A percentile compares a stretch with the other conserved stretches of the same genome.
phyloP scores from a whole-genome alignment of 148 eudicot genomes.

The Drosera capensis region DNA sequence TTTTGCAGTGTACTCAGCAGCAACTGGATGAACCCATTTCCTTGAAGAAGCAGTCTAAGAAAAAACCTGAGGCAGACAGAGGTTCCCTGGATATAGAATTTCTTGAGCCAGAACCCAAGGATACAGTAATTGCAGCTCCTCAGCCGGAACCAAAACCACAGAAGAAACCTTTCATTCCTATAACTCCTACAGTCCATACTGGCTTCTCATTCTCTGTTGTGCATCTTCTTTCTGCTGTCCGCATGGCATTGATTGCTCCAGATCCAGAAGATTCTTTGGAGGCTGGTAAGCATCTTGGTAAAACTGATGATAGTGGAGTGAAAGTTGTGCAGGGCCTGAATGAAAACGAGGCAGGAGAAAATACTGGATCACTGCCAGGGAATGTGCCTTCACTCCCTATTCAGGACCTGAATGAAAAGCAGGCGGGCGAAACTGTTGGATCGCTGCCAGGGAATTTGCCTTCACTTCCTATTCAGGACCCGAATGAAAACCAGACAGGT shows the following conservation, averaged over 20 bases:
- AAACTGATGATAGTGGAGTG: slow-evolving; percentile 11
- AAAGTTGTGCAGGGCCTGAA: slow-evolving; percentile 14
- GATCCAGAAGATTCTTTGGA: slow-evolving; percentile 39
- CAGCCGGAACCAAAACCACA: slow-evolving; percentile 47
- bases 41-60: slow-evolving; percentile 38
- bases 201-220: slow-evolving; percentile 80
- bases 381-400: too few species aligned
- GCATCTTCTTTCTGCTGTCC: slow-evolving; percentile 88
- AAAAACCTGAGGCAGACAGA: slow-evolving; percentile 33
- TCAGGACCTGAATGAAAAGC: too few species aligned
- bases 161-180: slow-evolving; percentile 51
- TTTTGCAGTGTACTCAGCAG: slow-evolving; percentile 20
- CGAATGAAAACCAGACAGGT: too few species aligned
- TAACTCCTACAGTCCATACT: slow-evolving; percentile 65
- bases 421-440: too few species aligned
- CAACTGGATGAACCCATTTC: slow-evolving; percentile 26
- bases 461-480: too few species aligned
- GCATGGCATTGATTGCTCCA: slow-evolving; percentile 57
- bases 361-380: too few species aligned
- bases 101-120: slow-evolving; percentile 28
- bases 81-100: slow-evolving; percentile 25
- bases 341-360: too few species aligned
- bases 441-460: too few species aligned
- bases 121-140: slow-evolving; percentile 27
- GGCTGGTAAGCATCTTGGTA: slow-evolving; percentile 23